Evolutionary conservation across 345 rosid species (phyloP), one percentile per base, ranked within the genome.

Genomic region (Dipteronia sinensis): DNA sequence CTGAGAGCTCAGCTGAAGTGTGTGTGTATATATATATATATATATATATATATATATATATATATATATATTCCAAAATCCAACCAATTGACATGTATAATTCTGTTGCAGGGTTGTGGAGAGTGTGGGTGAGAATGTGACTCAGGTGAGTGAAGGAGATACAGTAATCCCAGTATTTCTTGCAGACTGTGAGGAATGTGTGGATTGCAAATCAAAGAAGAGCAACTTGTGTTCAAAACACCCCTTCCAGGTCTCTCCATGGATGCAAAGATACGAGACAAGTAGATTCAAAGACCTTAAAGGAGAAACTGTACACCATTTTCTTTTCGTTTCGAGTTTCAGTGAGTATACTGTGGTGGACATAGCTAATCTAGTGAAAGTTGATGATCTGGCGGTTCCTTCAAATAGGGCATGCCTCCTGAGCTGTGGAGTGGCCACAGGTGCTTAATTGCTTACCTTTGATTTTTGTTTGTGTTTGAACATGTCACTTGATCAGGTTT

Each of bases 351-450:
- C 97, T 0, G 98, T 91, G 17, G 86, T 95, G 4, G 94, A 95
- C 81, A 69, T 81, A 29, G 88, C 90, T n/a, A 87, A 95, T 76
- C 65, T 95, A 4, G 87, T 86, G 1, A 93, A 90, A 85, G 82
- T 91, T 25, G 46, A 7, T 42, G 95, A 93, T 77, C 84, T 88
- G 53, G 73, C 87, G 10, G 59, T 89, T 69, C 93, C 97, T 71
- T 95, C 98, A 42, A 86, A 80, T 47, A 88, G 73, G 77, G 98
- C 98, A 31, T 91, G 97, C 79, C 98, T 95, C 74, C 89, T 95
- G n/a, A 86, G 98, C 59, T 95, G 98, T 19, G 97, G 98, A 75
- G 85, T 95, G 49, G 88, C 98, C 46, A 93, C 98, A 62, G 98
- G 98, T 89, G 86, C 61, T 56, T 25, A 34, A 31, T 34, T 34